phyloP scores from a whole-genome alignment of 1,284 basidiomycete genomes.

The Cutaneotrichosporon sp. region DNA sequence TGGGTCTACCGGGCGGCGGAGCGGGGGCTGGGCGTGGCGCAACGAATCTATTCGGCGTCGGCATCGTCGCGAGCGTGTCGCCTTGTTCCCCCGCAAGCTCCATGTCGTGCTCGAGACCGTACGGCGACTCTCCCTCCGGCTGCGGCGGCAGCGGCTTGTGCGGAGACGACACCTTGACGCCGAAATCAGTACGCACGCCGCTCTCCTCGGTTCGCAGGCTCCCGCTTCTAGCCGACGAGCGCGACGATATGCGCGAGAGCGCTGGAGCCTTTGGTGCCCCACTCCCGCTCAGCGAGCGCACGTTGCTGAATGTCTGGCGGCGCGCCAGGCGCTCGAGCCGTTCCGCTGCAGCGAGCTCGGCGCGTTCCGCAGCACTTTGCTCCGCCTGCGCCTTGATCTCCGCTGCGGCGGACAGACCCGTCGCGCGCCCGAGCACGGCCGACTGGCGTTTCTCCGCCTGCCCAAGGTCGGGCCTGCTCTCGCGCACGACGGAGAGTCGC shows the following conservation, averaged over 20 bases:
- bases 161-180: not conserved
- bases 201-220: not conserved
- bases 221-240: slow-evolving; percentile 1
- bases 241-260: slow-evolving; percentile 6
- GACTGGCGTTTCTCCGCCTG: too few relatives aligned
- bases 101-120: too few relatives aligned
- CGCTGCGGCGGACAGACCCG: not conserved
- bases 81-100: too few relatives aligned
- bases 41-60: slow-evolving; percentile 5
- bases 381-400: not conserved
- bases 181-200: not conserved
- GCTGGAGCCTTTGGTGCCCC: not conserved
- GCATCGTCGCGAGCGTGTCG: not conserved
- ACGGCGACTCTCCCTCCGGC: not conserved
- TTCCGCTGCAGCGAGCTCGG: not conserved
- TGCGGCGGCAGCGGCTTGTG: not conserved
- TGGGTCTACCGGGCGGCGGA: slow-evolving; percentile 7
- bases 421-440: not conserved
- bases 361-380: not conserved
- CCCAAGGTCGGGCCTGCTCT: too few relatives aligned
- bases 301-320: not conserved
- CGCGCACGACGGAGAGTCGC: too few relatives aligned
- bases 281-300: not conserved
- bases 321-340: not conserved
- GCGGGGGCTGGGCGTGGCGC: slow-evolving; percentile 13